Base-by-base conservation (phyloP, 2,329 filamentous ascomycete species). In the Tolypocladium tundrense region DNA sequence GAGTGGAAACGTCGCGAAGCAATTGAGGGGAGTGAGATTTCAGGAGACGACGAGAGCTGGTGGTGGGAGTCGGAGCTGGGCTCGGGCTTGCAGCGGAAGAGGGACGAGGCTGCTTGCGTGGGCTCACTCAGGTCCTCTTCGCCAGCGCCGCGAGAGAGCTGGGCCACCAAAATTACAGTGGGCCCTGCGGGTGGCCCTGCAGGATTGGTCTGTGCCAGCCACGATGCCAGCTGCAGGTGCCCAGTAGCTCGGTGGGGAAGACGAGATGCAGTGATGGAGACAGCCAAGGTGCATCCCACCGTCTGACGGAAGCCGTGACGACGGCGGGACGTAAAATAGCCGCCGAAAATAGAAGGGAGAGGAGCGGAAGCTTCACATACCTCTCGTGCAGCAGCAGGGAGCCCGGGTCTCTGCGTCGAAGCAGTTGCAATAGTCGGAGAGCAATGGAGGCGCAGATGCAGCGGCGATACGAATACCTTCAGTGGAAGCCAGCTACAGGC, bases 151-250 rank as follows among this genome's bases (percentile, higher is more conserved):
- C 8, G 9, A 33, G 51, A 37, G 21, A 54, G 56, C 56, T 57
- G 50, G 56, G 50, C 56, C 63, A 61, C 62, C 63, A 65, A 61
- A 63, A 62, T 58, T 62, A 59, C 60, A 63, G 66, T 64, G 66
- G 63, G 58, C 53, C 58, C 54, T 21, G 58, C 45, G 45, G 57
- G 41, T 24, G 51, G 56, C 52, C 52, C 54, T 58, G 60, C 56
- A 56, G 54, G 56, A 57, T 50, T 56, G 45, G 59, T 19, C 39
- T 33, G 52, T 39, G 53, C 52, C 48, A 59, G 48, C 35, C 45
- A 58, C 52, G 48, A 52, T 53, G 42, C 42, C 57, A 52, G 60
- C 53, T 59, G 57, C 59, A 60, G 52, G 57, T 56, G 55, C 45
- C 53, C 42, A 31, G 56, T 54, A 40, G 43, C 33, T 11, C 19